phyloP scores from a whole-genome alignment of 352 stramenopile genomes.

The Phytophthora litchii region DNA sequence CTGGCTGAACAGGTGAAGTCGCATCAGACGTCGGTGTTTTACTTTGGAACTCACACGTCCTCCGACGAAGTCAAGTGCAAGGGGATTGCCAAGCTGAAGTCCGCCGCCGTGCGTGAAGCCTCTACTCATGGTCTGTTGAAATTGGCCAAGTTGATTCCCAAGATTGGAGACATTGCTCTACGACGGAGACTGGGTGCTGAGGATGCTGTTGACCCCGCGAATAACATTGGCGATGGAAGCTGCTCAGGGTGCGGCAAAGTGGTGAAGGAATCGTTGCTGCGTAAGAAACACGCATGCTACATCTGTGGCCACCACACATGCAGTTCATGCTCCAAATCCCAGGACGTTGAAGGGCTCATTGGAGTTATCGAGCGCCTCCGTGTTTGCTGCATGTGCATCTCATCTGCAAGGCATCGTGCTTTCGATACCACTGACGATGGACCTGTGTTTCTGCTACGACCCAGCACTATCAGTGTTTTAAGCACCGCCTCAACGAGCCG shows the following conservation, averaged over 20 bases:
- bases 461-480: constrained; percentile 23
- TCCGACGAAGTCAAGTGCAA: constrained; percentile 12
- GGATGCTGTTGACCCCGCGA: constrained; percentile 18
- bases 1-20: constrained; percentile 24
- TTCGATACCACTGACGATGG: constrained; percentile 32
- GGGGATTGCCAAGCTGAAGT: constrained; percentile 28
- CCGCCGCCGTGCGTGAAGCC: constrained; percentile 20
- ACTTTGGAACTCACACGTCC: constrained; percentile 27
- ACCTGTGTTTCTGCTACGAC: constrained; percentile 22
- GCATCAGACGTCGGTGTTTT: constrained; percentile 44
- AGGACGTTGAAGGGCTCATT: constrained; percentile 50
- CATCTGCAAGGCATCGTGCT: constrained; percentile 32
- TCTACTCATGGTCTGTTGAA: constrained; percentile 33
- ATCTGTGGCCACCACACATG: constrained; percentile 49
- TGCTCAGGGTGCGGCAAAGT: constrained; percentile 40
- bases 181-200: constrained; percentile 37
- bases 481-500: constrained; percentile 27
- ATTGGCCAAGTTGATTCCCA: constrained; percentile 39
- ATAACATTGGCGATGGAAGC: constrained; percentile 21
- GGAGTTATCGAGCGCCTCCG: constrained; percentile 44
- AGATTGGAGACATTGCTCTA: constrained; percentile 37
- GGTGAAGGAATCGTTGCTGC: constrained; percentile 36
- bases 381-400: constrained; percentile 50
- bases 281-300: constrained; percentile 45
- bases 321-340: constrained; percentile 36